Base-by-base conservation (phyloP, 2,329 filamentous ascomycete genomes). In the Xylaria arbuscula region DNA sequence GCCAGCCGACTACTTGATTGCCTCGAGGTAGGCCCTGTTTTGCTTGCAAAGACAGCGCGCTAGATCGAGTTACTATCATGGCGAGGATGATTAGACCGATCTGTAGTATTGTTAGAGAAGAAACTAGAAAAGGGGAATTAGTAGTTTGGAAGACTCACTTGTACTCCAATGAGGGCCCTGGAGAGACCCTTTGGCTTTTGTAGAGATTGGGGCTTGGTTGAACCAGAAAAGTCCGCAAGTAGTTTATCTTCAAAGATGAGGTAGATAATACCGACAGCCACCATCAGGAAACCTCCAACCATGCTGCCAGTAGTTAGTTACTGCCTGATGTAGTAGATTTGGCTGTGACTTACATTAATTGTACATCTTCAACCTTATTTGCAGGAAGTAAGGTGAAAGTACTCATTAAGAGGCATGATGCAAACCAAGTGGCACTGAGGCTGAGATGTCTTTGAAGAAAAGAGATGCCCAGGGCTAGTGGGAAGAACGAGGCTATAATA, bases 1-100 rank as follows among this genome's bases (percentile, higher is more conserved):
- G 77, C 93, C 94, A 98, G 53, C 93, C 95, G 22, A 97, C 87
- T 2, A 94, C 83, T 79, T 98, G 93, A 73, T 97, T 97, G 11
- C 96, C 96, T 10, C 90, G 84, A 10, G 95, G 95, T 51, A 99
- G 84, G 8, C 96, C 96, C 72, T 89, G 83, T 78, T 93, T 97
- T 34, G 93, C 91, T 79, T 97, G 93, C 10, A 99, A 80, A 24
- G 94, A 97, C 64, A 91, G 81, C n/a, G 91, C 89, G 77, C 93
- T 98, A 1, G 93, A 97, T 54, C 90, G 88, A 8, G 96, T 99
- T 22, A 98, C 92, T 62, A 95, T 78, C 84, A 97, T 93, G 9
- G 95, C 88, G 61, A 98, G 85, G 8, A 92, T 78, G 50, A 97
- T 87, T 61, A 98, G 86, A 0, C 95, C 95, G 66, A 94, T 81